Base-by-base conservation (phyloP, 176 grass and related monocot genomes). In the Ensete ventricosum region DNA sequence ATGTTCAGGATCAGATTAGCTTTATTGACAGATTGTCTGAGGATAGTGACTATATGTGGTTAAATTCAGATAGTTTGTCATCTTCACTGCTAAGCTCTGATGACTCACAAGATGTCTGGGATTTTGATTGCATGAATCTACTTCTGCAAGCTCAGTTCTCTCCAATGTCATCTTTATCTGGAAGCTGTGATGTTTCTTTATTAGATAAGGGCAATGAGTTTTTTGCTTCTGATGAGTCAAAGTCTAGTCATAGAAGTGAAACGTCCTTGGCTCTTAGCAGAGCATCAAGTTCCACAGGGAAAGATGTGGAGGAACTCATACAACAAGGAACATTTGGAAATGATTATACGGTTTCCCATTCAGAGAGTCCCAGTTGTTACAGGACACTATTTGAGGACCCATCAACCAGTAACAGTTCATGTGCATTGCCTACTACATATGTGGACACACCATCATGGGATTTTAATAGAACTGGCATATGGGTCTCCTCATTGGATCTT, bases 401-500 rank as follows among this genome's bases (percentile, higher is more conserved):
- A 73, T 84, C 75, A 73, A 52, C 55, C 27, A 68, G 57, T 52
- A 86, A 62, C 57, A 77, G n/a, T 69, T 79, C 78, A 54, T 62
- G 69, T 72, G 60, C 59, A 17, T 78, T 81, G 70, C 69, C 66
- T 43, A 76, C 22, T 22, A 14, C 24, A 63, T 54, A 79, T 50
- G 71, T 73, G 27, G 81, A 79, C 79, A 76, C 57, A 22, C 74
- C 16, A 11, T 74, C 78, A 13, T 53, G 77, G 52, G 60, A 90
- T 63, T 50, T 79, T 81, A 84, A 87, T 51, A 69, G 73, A 82
- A 77, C 82, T 14, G 79, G 84, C 53, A 90, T 86, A 9, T 87
- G 88, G 88, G 76, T 90, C 11, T 74, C 88, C 26, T 87, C 72
- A 52, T 77, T 87, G 14, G 72, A 84, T 79, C 88, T 90, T 21